A percentile compares a stretch with the other conserved stretches of the same genome.
These are phyloP conservation scores for Quercus mongolica DNA, from an alignment of 306 rosid species.

Conservation along the genomic window DNA sequence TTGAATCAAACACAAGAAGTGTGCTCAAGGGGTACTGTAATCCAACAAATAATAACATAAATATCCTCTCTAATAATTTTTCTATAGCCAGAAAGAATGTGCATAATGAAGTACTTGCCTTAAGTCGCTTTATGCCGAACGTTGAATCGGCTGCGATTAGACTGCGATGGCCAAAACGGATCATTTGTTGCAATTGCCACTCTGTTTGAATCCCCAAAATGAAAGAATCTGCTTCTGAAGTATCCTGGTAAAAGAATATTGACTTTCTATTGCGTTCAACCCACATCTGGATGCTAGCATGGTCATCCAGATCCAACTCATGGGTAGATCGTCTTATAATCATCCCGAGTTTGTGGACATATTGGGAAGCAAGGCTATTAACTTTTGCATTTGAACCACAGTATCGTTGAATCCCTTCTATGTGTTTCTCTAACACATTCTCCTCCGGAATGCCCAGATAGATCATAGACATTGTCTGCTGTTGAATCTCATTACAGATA, in stretches of 20 bases:
- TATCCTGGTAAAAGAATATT: constrained; percentile 74
- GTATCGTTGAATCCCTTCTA: constrained; percentile 82
- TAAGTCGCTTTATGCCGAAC: constrained; percentile 84
- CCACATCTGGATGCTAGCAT: constrained; percentile 97
- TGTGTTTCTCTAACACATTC: constrained; percentile 89
- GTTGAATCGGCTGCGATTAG: constrained; percentile 86
- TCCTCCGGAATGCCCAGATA: constrained; percentile 95
- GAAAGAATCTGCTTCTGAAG: constrained; percentile 79
- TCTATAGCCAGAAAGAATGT: not conserved
- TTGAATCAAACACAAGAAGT: constrained; percentile 85
- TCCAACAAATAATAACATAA: constrained; percentile 27
- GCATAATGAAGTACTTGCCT: constrained; percentile 43
- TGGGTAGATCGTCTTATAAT: constrained; percentile 87
- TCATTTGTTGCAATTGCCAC: constrained; percentile 96
- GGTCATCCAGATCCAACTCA: constrained; percentile 91
- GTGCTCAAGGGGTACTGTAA: constrained; percentile 95
- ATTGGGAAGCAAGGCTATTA: constrained; percentile 82
- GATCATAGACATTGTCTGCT: constrained; percentile 96
- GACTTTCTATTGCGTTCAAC: constrained; percentile 79
- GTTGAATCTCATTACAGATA: constrained; percentile 90
- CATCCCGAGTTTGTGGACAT: constrained; percentile 95
- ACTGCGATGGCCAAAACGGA: constrained; percentile 85
- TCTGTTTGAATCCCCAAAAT: constrained; percentile 95
- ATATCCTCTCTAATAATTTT: constrained; percentile 4
- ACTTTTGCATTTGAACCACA: constrained; percentile 81